phyloP scores from a whole-genome alignment of 208 protist species.

The Histomonas meleagridis region DNA sequence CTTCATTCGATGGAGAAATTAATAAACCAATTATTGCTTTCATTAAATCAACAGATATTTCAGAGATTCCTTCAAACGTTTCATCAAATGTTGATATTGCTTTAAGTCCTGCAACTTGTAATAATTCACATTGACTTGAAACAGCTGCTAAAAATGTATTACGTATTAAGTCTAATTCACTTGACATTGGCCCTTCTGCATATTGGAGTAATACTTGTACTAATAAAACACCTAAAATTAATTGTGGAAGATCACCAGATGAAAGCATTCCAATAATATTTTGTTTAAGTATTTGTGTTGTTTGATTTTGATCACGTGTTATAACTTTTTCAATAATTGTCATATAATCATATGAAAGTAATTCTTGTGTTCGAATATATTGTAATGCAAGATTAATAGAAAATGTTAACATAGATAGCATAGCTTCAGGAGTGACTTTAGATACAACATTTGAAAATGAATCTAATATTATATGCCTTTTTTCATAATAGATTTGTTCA shows the following conservation, averaged over 20 bases:
- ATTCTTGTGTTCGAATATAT: background rate
- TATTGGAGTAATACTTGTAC: background rate
- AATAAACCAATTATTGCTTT: background rate
- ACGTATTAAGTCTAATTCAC: background rate
- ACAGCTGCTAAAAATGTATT: background rate
- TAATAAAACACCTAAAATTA: background rate
- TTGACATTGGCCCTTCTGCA: background rate
- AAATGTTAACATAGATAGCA: background rate
- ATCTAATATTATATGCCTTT: background rate
- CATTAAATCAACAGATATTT: background rate
- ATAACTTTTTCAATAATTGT: background rate
- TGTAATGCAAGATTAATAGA: background rate
- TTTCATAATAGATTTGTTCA: background rate
- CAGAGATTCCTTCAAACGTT: background rate
- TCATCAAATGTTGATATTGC: background rate
- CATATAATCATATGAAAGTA: background rate
- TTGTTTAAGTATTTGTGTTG: background rate
- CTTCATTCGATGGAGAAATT: background rate
- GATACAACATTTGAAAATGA: background rate
- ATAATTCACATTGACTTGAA: background rate
- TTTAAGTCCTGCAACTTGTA: background rate
- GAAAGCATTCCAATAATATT: background rate
- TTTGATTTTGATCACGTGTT: background rate
- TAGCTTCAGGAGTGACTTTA: background rate
- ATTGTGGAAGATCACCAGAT: background rate